phyloP scores from a whole-genome alignment of 2,329 filamentous ascomycete species.

The Xylaria hypoxylon region DNA sequence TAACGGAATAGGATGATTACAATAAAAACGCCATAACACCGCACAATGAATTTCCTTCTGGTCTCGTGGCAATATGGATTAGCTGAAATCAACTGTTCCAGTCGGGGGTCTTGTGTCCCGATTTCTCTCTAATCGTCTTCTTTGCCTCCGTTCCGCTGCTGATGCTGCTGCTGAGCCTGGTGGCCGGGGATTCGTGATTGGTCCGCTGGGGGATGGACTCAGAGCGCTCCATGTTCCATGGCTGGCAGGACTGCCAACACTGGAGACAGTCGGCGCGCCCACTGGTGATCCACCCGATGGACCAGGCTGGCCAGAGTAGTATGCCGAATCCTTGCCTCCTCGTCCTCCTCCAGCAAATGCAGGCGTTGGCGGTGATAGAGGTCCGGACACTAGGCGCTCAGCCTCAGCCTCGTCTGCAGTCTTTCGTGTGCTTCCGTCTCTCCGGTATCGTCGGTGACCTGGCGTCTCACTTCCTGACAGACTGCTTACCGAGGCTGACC shows the following conservation, averaged over 20 bases:
- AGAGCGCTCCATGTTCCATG: conserved; percentile 67
- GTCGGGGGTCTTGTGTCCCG: conserved; percentile 51
- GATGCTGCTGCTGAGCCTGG: conserved; percentile 55
- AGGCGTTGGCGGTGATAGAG: conserved; percentile 67
- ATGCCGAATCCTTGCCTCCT: conserved; percentile 69
- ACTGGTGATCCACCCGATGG: conserved; percentile 56
- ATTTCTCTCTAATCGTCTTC: conserved; percentile 67
- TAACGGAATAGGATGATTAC: conserved; percentile 12
- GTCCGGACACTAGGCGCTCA: conserved; percentile 56
- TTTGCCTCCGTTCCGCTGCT: conserved; percentile 64
- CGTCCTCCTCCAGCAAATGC: conserved; percentile 65
- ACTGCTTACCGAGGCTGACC: conserved; percentile 66
- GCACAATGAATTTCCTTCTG: conserved; percentile 24
- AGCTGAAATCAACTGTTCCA: conserved; percentile 39
- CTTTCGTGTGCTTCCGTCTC: conserved; percentile 62
- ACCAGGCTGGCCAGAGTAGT: conserved; percentile 66
- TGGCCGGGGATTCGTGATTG: conserved; percentile 48
- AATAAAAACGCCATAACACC: conserved; percentile 38
- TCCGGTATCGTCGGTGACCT: conserved; percentile 62
- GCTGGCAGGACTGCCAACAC: conserved; percentile 57
- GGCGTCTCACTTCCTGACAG: conserved; percentile 68
- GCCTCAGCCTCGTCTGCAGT: conserved; percentile 57
- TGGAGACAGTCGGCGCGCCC: conserved; percentile 60
- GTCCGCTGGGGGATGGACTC: conserved; percentile 60
- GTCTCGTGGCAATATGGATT: conserved; percentile 18